phyloP scores from a whole-genome alignment of 805 yeast genomes.

The Ogataea ganodermae region DNA sequence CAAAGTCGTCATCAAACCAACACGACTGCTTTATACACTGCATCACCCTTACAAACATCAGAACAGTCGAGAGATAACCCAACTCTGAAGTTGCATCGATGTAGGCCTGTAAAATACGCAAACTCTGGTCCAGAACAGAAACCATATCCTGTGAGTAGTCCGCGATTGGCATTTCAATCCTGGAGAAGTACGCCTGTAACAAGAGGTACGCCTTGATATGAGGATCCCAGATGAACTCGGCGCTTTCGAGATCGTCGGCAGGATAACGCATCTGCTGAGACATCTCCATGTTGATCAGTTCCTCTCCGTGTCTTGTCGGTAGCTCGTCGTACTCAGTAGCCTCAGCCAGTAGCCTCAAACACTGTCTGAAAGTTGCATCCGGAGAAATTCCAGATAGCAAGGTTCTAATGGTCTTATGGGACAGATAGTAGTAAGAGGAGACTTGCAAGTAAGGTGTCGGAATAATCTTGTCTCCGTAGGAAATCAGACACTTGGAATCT shows the following conservation, averaged over 20 bases:
- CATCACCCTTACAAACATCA: slow-evolving; percentile 68
- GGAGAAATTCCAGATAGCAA: slow-evolving; percentile 55
- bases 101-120: slow-evolving; percentile 91
- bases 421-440: slow-evolving; percentile 88
- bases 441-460: slow-evolving; percentile 85
- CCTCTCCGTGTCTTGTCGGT: slow-evolving; percentile 92
- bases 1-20: slow-evolving; percentile 82
- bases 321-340: slow-evolving; percentile 81
- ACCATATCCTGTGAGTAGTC: slow-evolving; percentile 94
- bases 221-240: slow-evolving; percentile 79
- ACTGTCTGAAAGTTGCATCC: slow-evolving; percentile 54
- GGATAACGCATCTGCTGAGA: slow-evolving; percentile 70
- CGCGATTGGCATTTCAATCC: slow-evolving; percentile 85
- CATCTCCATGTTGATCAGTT: slow-evolving; percentile 79
- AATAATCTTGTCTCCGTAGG: slow-evolving; percentile 47
- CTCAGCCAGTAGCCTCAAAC: slow-evolving; percentile 61
- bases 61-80: slow-evolving; percentile 66
- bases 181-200: slow-evolving; percentile 69
- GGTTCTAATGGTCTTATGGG: slow-evolving; percentile 83
- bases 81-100: slow-evolving; percentile 87
- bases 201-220: slow-evolving; percentile 76
- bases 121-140: slow-evolving; percentile 88
- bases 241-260: slow-evolving; percentile 55
- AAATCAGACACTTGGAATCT: slow-evolving; percentile 71
- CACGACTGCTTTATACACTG: slow-evolving; percentile 84